These are phyloP conservation scores for Suhomyces faveliae DNA, from an alignment of 805 yeast genomes.

Conservation along the genomic window DNA sequence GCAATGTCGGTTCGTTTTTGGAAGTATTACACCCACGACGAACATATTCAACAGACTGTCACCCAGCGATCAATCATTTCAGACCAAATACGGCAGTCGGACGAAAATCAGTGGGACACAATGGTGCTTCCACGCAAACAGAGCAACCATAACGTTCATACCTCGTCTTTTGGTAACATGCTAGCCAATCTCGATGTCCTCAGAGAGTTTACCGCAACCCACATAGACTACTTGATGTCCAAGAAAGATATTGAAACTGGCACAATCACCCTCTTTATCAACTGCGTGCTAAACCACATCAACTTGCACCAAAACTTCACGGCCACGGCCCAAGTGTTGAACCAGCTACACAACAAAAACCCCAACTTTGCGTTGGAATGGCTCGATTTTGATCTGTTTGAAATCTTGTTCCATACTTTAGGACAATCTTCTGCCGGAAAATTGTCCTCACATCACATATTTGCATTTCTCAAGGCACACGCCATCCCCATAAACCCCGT, in stretches of 20 bases:
- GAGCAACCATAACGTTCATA: conserved; percentile 24
- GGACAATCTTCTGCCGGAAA: conserved; percentile 28
- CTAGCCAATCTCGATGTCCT: conserved; percentile 29
- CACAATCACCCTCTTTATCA: conserved; percentile 28
- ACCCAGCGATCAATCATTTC: conserved; percentile 10
- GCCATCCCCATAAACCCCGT: conserved; percentile 11
- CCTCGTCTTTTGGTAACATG: conserved; percentile 30
- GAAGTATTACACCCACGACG: conserved; percentile 25
- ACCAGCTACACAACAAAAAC: conserved; percentile 16
- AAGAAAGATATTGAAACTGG: conserved; percentile 9
- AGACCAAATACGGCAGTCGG: conserved; percentile 12
- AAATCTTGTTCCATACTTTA: conserved; percentile 27
- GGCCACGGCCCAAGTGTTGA: conserved; percentile 24
- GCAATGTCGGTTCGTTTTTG: conserved; percentile 30
- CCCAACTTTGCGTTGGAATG: conserved; percentile 17
- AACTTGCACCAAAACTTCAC: conserved; percentile 34
- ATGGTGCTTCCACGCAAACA: conserved; percentile 19
- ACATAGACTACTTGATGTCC: conserved; percentile 20
- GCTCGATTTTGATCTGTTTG: conserved; percentile 31
- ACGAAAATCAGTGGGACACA: conserved; percentile 11
- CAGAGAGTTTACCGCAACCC: conserved; percentile 21
- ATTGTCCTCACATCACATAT: conserved; percentile 24
- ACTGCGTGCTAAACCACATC: conserved; percentile 37
- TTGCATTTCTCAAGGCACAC: conserved; percentile 17
- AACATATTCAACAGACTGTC: conserved; percentile 17